Base-by-base conservation (phyloP, 2,329 filamentous ascomycete species). In the Nemania abortiva region DNA sequence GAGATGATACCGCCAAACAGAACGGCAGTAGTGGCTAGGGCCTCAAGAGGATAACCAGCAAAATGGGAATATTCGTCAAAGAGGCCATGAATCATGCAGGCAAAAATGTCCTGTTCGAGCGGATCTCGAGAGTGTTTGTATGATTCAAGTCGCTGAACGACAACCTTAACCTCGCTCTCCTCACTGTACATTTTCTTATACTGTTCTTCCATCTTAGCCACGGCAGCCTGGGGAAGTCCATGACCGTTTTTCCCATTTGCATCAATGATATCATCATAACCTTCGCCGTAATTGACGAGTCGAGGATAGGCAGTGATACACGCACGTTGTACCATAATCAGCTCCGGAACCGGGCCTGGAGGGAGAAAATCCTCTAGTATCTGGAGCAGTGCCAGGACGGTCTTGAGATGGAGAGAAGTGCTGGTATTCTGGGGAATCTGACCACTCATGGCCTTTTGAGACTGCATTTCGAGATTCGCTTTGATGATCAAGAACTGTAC, bases 11-110 rank as follows among this genome's bases (percentile, higher is more conserved):
- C 96, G 64, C 96, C 96, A 79, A 99, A 99, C 31, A 99, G 87
- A 10, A 99, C 95, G 3, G 96, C 95, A 0, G 96, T 99, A 11
- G 95, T 98, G 7, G 95, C 95, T 59, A 99, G 84, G 6, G 96
- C 96, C 77, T 98, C 95, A n/a, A 98, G 85, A 0, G 97, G 97
- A 79, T 99, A 99, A 77, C 97, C 95, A 49, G 92, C 89, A 79
- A 98, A 99, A 77, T 97, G 97, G 64, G 91, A 91, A 79, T 98
- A 99, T 82, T 99, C 96, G 75, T 99, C 96, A 75, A 99, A 98
- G 3, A 99, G 85, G 0, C 96, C 96, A 77, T 98, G 95, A 42
- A 99, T 97, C 94, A 99, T 99, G 82, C 95, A 98, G 15, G 95
- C 93, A 79, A 99, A 99, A 6, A 98, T 88, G 78, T 99, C 96